phyloP scores from a whole-genome alignment of 2,329 filamentous ascomycete genomes.

The Leptosphaerulina australis region DNA sequence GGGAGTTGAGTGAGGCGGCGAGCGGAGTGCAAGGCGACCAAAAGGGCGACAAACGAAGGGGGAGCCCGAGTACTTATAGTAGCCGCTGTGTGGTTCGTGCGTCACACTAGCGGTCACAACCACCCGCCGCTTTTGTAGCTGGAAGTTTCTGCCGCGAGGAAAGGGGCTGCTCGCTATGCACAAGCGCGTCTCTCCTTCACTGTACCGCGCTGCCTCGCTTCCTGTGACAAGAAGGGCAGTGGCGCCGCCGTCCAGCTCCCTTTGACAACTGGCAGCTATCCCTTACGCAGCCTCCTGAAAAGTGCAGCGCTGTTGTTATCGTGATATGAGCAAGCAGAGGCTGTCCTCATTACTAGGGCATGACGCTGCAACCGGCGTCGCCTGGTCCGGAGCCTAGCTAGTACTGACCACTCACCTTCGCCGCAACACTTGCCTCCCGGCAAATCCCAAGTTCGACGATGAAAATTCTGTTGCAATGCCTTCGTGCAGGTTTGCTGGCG shows the following conservation, averaged over 20 bases:
- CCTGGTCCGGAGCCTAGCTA: slow-evolving; percentile 23
- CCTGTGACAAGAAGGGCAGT: slow-evolving; percentile 12
- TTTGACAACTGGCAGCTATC: slow-evolving; percentile 1
- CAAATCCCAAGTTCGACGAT: slow-evolving; percentile 18
- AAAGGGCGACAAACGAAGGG: slow-evolving; percentile 36
- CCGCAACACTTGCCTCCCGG: slow-evolving; percentile 30
- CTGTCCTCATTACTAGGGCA: slow-evolving; percentile 21
- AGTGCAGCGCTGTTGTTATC: slow-evolving; percentile 14
- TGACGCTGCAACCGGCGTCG: slow-evolving; percentile 32
- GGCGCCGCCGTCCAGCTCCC: not conserved
- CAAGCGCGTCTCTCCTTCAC: slow-evolving; percentile 23
- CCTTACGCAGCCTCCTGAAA: not conserved
- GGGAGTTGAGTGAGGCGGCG: slow-evolving; percentile 36
- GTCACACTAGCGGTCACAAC: slow-evolving; percentile 17
- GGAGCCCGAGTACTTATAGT: slow-evolving; percentile 35
- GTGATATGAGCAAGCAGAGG: not conserved
- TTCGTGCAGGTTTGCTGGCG: slow-evolving; percentile 7
- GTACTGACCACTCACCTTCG: slow-evolving; percentile 29
- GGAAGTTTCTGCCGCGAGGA: slow-evolving; percentile 35
- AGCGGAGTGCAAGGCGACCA: slow-evolving; percentile 36
- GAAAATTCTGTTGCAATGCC: slow-evolving; percentile 24
- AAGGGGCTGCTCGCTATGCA: slow-evolving; percentile 36
- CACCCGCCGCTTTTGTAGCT: slow-evolving; percentile 33
- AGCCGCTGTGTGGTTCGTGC: slow-evolving; percentile 18
- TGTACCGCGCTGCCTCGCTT: slow-evolving; percentile 19